Evolutionary conservation across 2,329 filamentous ascomycete species (phyloP).

Genomic region (Cercospora zeina): DNA sequence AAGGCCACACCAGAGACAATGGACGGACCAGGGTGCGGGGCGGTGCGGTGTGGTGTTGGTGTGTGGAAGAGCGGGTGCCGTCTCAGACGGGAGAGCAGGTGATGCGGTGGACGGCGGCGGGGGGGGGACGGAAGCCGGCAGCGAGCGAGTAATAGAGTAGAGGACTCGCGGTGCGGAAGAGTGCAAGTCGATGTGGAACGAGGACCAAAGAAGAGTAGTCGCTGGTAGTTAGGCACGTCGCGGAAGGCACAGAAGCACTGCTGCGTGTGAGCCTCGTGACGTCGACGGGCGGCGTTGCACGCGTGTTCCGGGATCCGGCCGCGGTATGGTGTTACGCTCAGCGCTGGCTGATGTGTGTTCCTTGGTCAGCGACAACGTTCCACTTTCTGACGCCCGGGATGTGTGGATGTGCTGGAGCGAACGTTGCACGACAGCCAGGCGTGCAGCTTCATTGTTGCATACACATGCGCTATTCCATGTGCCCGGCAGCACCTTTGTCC

Average conservation of each 20-base stretch:
- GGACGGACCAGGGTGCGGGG: neutral
- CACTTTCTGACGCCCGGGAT: neutral
- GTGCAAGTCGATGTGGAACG: neutral
- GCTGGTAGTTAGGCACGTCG: conserved; percentile 9
- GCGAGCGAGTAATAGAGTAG: no score
- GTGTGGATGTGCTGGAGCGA: neutral
- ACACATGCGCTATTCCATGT: neutral
- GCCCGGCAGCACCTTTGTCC: neutral
- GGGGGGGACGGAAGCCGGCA: neutral
- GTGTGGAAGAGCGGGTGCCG: neutral
- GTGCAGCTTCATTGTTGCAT: neutral
- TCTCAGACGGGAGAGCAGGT: conserved; percentile 20
- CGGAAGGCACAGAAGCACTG: conserved; percentile 5
- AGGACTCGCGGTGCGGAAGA: no score
- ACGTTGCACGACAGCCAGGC: conserved; percentile 1
- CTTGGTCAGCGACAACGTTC: conserved; percentile 1
- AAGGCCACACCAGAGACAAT: conserved; percentile 11
- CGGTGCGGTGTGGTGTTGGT: neutral
- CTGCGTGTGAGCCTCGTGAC: neutral
- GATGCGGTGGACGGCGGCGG: neutral
- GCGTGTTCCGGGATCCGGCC: neutral
- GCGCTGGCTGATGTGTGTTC: neutral
- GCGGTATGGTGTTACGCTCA: neutral
- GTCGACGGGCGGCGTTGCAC: no score
- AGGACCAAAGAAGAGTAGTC: conserved; percentile 4